These are phyloP conservation scores for Cyclotella atomus DNA, from an alignment of 108 stramenopile genomes.

Conservation along the genomic window DNA sequence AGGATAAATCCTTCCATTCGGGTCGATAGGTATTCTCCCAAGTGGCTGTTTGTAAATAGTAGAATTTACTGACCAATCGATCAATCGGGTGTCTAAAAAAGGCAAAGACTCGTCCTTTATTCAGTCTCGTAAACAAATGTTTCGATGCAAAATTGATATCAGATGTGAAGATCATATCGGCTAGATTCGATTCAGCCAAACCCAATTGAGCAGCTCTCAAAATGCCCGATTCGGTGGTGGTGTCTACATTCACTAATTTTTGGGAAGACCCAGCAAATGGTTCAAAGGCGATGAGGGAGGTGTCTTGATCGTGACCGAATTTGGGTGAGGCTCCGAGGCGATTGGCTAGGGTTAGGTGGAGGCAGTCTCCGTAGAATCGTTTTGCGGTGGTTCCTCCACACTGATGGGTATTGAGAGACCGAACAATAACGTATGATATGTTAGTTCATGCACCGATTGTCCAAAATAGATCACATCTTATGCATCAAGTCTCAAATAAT, in stretches of 20 bases:
- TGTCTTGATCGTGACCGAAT: conserved; percentile 37
- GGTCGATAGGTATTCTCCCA: conserved; percentile 56
- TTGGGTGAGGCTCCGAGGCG: conserved; percentile 34
- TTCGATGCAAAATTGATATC: conserved; percentile 32
- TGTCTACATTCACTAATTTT: conserved; percentile 54
- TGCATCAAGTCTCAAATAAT: too few species aligned
- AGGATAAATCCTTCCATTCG: conserved; percentile 37
- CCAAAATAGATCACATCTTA: too few species aligned
- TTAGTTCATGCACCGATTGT: not conserved
- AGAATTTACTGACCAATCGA: conserved; percentile 54
- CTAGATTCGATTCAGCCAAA: conserved; percentile 33
- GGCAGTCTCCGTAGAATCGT: conserved; percentile 25
- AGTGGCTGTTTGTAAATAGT: conserved; percentile 53
- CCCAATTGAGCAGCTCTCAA: conserved; percentile 38
- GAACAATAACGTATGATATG: not conserved
- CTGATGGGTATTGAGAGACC: too few species aligned
- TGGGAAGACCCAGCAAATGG: conserved; percentile 8
- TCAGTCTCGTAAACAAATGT: conserved; percentile 21
- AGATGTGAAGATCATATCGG: conserved; percentile 47
- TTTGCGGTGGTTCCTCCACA: conserved; percentile 36
- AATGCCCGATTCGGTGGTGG: conserved; percentile 47
- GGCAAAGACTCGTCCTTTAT: conserved; percentile 30
- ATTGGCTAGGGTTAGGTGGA: conserved; percentile 14
- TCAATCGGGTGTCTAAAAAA: conserved; percentile 62
- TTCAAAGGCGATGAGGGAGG: conserved; percentile 24